Percentiles rank a stretch among this genome's conserved stretches.
Evolutionary conservation across 164 flowering plant genomes (phyloP).

Genomic region (Vitis amurensis): DNA sequence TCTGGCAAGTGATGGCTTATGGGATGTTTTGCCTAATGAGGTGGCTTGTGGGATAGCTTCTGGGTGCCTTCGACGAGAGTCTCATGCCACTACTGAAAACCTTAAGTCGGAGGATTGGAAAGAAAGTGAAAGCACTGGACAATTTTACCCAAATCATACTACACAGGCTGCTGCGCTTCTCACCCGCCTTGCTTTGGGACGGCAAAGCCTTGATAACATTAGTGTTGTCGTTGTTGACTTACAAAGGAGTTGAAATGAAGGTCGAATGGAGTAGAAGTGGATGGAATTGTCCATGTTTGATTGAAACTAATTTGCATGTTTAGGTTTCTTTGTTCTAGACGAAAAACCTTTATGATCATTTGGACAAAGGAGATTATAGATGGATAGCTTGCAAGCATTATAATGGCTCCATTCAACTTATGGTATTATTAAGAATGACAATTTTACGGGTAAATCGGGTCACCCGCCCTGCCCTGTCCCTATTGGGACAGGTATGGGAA

Average conservation of each 20-base stretch:
- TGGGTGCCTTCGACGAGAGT: slow-evolving; percentile 35
- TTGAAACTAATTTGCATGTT: too few species aligned
- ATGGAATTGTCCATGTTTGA: too few species aligned
- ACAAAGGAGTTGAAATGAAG: background rate
- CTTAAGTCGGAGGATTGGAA: slow-evolving; percentile 7
- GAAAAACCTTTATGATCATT: too few species aligned
- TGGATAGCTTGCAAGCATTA: too few species aligned
- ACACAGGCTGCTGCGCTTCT: slow-evolving; percentile 57
- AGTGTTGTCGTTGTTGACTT: slow-evolving; percentile 36
- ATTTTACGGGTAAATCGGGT: too few species aligned
- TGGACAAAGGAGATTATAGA: too few species aligned
- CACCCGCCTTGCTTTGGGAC: slow-evolving; percentile 57
- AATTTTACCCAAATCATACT: slow-evolving; percentile 24
- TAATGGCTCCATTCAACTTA: too few species aligned
- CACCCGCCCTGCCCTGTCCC: too few species aligned
- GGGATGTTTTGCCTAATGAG: slow-evolving; percentile 59
- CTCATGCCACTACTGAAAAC: slow-evolving; percentile 3
- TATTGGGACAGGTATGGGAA: too few species aligned
- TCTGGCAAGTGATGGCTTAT: slow-evolving; percentile 68
- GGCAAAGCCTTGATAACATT: slow-evolving; percentile 55
- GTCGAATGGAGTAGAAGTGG: too few species aligned
- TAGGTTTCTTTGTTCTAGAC: too few species aligned
- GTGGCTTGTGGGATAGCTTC: slow-evolving; percentile 44
- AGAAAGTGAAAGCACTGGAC: slow-evolving; percentile 9
- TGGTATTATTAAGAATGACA: too few species aligned